Evolutionary conservation across 768 basidiomycete species (phyloP).

Genomic region (Inosperma sp.): DNA sequence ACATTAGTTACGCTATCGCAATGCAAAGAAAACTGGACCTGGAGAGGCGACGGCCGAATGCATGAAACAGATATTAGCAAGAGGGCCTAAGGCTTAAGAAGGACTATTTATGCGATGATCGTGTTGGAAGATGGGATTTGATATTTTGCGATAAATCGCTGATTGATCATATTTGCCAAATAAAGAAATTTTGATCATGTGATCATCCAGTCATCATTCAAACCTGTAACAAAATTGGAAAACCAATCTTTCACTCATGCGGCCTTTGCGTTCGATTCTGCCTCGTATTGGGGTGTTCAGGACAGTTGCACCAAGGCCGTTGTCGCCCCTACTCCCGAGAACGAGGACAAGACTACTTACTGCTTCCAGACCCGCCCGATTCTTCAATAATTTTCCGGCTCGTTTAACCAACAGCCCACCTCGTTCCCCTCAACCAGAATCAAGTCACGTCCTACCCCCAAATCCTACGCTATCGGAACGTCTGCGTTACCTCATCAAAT

Average conservation of each 20-base stretch:
- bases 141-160: too few species aligned
- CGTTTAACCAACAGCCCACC: conserved; percentile 42
- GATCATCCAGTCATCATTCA: not conserved
- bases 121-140: not conserved
- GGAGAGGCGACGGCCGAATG: conserved; percentile 31
- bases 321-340: conserved; percentile 48
- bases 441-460: conserved; percentile 37
- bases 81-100: too few species aligned
- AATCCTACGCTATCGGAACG: conserved; percentile 60
- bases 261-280: too few species aligned
- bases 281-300: conserved; percentile 35
- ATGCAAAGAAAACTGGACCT: conserved; percentile 31
- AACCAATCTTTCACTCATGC: too few species aligned
- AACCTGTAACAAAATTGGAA: too few species aligned
- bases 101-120: conserved; percentile 10
- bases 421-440: conserved; percentile 26
- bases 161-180: too few species aligned
- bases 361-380: conserved; percentile 27
- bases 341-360: conserved; percentile 28
- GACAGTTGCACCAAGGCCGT: conserved; percentile 33
- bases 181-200: not conserved
- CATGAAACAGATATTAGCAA: conserved; percentile 45
- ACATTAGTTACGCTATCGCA: conserved; percentile 48
- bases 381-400: conserved; percentile 46
- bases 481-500: conserved; percentile 78